Percentiles rank a stretch among this genome's conserved stretches.
Evolutionary conservation across 345 rosid species (phyloP).

Genomic region (Murraya koenigii): DNA sequence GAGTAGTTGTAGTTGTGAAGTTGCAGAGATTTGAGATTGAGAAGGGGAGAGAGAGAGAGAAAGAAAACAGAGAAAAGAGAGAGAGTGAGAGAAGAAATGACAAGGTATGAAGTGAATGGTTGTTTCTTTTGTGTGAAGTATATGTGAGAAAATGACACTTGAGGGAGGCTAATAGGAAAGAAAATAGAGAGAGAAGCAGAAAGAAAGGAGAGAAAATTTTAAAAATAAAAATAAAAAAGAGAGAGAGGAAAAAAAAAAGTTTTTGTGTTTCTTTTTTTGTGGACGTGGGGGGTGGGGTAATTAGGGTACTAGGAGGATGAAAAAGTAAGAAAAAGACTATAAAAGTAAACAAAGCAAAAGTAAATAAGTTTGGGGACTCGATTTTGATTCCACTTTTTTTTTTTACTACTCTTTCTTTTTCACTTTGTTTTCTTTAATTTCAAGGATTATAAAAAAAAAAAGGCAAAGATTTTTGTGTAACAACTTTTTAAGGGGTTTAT

Average conservation of each 20-base stretch:
- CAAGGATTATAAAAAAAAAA: constrained; percentile 7
- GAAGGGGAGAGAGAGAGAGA: constrained; percentile 26
- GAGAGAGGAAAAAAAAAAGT: constrained; percentile 7
- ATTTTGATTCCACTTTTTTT: constrained; percentile 15
- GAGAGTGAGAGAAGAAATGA: constrained; percentile 44
- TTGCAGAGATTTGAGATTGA: constrained; percentile 60
- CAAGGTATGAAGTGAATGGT: constrained; percentile 55
- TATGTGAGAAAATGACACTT: constrained; percentile 87
- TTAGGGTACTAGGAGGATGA: constrained; percentile 33
- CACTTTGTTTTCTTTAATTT: constrained; percentile 9
- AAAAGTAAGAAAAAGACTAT: constrained; percentile 24
- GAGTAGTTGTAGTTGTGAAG: constrained; percentile 17
- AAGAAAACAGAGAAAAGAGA: constrained; percentile 22
- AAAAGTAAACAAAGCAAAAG: constrained; percentile 12
- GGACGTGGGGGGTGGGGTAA: constrained; percentile 64
- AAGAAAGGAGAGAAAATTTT: background rate
- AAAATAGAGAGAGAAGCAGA: constrained; percentile 8
- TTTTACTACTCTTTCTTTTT: constrained; percentile 8
- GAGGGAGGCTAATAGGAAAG: constrained; percentile 25
- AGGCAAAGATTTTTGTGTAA: constrained; percentile 20
- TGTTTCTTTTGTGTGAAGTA: constrained; percentile 75
- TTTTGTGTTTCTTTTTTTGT: constrained; percentile 40
- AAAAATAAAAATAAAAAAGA: background rate
- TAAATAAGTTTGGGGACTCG: constrained; percentile 23
- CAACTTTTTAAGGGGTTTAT: constrained; percentile 31